Evolutionary conservation across 1,284 basidiomycete genomes (phyloP).

Genomic region (Sphagnurus paluster): DNA sequence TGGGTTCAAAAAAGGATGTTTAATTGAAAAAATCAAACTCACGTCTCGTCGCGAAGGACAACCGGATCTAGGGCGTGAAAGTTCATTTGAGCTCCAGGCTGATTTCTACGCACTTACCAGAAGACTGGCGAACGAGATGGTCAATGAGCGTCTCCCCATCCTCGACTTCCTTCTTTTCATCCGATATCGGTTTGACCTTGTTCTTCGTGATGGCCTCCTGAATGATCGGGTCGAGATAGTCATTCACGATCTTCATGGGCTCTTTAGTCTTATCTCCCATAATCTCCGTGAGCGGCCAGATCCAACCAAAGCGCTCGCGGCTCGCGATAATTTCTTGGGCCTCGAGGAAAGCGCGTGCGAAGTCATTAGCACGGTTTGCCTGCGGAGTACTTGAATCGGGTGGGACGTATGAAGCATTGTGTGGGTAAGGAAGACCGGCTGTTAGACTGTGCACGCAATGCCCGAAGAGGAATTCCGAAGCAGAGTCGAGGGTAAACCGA

Average conservation of each 20-base stretch:
- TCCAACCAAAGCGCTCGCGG: slow-evolving; percentile 36
- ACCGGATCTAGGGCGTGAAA: slow-evolving; percentile 31
- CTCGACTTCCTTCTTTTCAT: slow-evolving; percentile 25
- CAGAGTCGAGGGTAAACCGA: slow-evolving; percentile 56
- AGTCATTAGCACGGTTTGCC: slow-evolving; percentile 27
- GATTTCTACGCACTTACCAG: slow-evolving; percentile 36
- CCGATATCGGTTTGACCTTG: slow-evolving; percentile 19
- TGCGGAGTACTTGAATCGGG: slow-evolving; percentile 12
- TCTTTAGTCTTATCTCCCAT: slow-evolving; percentile 42
- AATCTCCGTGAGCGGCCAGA: slow-evolving; percentile 54
- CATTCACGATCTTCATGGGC: slow-evolving; percentile 49
- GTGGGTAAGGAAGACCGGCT: slow-evolving; percentile 43
- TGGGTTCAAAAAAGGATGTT: slow-evolving; percentile 7
- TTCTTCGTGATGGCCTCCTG: slow-evolving; percentile 43
- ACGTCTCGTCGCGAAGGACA: slow-evolving; percentile 35
- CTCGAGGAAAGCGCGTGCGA: slow-evolving; percentile 34
- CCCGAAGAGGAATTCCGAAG: slow-evolving; percentile 56
- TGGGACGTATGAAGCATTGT: slow-evolving; percentile 27
- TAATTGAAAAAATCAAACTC: slow-evolving; percentile 17
- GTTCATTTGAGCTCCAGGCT: background rate
- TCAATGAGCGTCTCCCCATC: slow-evolving; percentile 51
- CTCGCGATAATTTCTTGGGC: slow-evolving; percentile 40
- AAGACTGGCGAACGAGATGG: slow-evolving; percentile 49
- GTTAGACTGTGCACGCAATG: slow-evolving; percentile 40
- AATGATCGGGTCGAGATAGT: slow-evolving; percentile 51